phyloP scores from a whole-genome alignment of 2,329 filamentous ascomycete species.

The Cucurbitaria berberidis region DNA sequence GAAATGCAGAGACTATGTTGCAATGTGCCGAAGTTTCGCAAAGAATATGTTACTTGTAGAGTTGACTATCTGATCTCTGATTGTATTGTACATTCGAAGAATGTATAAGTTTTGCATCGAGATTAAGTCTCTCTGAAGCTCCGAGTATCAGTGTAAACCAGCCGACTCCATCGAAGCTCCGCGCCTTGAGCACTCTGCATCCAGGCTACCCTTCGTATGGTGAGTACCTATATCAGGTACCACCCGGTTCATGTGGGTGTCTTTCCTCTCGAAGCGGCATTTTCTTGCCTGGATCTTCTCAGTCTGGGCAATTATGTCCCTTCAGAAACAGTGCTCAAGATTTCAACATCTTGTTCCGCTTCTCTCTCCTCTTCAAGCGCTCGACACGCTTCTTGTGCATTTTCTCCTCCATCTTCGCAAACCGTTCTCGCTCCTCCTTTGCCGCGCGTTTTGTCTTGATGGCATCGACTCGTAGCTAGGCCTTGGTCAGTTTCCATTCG shows the following conservation, averaged over 20 bases:
- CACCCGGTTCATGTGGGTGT: background rate
- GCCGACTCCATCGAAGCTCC: background rate
- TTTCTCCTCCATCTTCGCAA: conserved; percentile 92
- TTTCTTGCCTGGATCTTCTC: background rate
- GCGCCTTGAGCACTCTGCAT: background rate
- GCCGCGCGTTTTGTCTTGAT: conserved; percentile 85
- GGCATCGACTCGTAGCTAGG: conserved; percentile 73
- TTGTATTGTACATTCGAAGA: no score
- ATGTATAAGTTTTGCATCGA: no score
- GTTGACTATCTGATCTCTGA: no score
- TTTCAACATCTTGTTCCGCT: conserved; percentile 82
- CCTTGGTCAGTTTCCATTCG: conserved; percentile 11
- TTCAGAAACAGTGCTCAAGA: conserved; percentile 45
- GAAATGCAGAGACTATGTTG: background rate
- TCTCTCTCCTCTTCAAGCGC: conserved; percentile 91
- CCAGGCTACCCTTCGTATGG: background rate
- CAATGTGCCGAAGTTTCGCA: background rate
- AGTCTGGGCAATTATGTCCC: background rate
- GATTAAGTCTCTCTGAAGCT: background rate
- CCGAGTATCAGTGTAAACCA: conserved; percentile 10
- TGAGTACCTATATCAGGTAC: background rate
- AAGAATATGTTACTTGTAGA: no score
- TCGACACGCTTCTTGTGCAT: conserved; percentile 98
- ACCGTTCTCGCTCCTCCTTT: conserved; percentile 92
- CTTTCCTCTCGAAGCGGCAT: conserved; percentile 5